phyloP scores from a whole-genome alignment of 441 rosid species.

The Aleurites moluccanus region DNA sequence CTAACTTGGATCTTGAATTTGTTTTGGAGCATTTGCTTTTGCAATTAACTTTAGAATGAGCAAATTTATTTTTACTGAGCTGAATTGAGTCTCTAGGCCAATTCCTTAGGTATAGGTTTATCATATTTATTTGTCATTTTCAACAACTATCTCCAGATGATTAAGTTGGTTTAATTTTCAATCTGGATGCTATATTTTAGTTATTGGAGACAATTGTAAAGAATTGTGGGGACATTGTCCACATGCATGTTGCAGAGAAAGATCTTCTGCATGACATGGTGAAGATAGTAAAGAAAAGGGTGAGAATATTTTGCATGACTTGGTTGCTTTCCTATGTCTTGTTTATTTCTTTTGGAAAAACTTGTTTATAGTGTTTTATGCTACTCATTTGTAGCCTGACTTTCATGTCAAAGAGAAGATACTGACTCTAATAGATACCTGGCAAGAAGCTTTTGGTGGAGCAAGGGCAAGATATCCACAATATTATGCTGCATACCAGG shows the following conservation, averaged over 20 bases:
- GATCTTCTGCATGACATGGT: slow-evolving; percentile 97
- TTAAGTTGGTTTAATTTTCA: slow-evolving; percentile 11
- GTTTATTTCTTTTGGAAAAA: slow-evolving; percentile 17
- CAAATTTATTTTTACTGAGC: neutral
- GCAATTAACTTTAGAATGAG: neutral
- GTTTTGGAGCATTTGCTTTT: too few relatives aligned
- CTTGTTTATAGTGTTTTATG: slow-evolving; percentile 30
- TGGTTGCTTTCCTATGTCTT: slow-evolving; percentile 5
- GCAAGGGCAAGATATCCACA: slow-evolving; percentile 97
- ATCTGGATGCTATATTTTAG: slow-evolving; percentile 39
- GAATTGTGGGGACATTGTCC: slow-evolving; percentile 97
- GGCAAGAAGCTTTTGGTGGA: slow-evolving; percentile 99
- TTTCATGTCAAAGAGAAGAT: slow-evolving; percentile 93
- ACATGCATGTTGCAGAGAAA: slow-evolving; percentile 96
- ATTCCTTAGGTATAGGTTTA: neutral
- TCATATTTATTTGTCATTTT: slow-evolving; percentile 11
- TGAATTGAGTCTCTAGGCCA: neutral
- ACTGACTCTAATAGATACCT: slow-evolving; percentile 75
- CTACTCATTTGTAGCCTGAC: slow-evolving; percentile 69
- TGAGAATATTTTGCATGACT: slow-evolving; percentile 33
- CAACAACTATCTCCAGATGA: neutral
- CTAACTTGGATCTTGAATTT: neutral
- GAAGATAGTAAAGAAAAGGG: slow-evolving; percentile 91
- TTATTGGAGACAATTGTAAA: slow-evolving; percentile 92
- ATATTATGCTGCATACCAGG: slow-evolving; percentile 92